These are phyloP conservation scores for Linum trigynum DNA, from an alignment of 345 rosid genomes.

Conservation along the genomic window DNA sequence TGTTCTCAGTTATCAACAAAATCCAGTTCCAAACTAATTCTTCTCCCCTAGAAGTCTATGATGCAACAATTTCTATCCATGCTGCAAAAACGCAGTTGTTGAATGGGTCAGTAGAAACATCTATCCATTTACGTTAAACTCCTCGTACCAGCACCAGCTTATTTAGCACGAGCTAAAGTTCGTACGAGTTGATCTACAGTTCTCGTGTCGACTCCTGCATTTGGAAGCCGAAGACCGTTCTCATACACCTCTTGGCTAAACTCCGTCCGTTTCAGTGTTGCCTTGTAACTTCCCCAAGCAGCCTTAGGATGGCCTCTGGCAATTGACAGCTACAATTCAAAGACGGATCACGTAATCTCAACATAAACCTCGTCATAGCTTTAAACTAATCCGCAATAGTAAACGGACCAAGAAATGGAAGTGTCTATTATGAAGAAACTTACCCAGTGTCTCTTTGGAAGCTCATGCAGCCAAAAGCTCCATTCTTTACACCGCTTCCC, in stretches of 20 bases:
- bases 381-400: not conserved
- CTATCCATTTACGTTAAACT: too few relatives aligned
- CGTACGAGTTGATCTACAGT: constrained; percentile 25
- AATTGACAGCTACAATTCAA: constrained; percentile 38
- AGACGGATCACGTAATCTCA: not conserved
- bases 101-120: too few relatives aligned
- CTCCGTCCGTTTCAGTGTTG: constrained; percentile 18
- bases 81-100: too few relatives aligned
- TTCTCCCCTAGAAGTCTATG: too few relatives aligned
- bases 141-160: too few relatives aligned
- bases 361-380: not conserved
- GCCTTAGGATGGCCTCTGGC: constrained; percentile 52
- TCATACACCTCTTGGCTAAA: constrained; percentile 30
- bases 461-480: constrained; percentile 48
- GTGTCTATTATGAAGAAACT: constrained; percentile 6
- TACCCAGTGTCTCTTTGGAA: constrained; percentile 39
- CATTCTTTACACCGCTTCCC: constrained; percentile 30
- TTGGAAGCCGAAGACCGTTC: constrained; percentile 31
- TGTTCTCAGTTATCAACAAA: too few relatives aligned
- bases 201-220: constrained; percentile 18
- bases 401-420: not conserved
- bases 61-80: too few relatives aligned
- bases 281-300: constrained; percentile 45
- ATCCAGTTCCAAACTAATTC: too few relatives aligned
- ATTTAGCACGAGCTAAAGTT: too few relatives aligned